Percentiles rank a stretch among this genome's conserved stretches.
Conservation (phyloP, 2,329 filamentous ascomycete genomes). For the Rachicladosporium sp. region DNA sequence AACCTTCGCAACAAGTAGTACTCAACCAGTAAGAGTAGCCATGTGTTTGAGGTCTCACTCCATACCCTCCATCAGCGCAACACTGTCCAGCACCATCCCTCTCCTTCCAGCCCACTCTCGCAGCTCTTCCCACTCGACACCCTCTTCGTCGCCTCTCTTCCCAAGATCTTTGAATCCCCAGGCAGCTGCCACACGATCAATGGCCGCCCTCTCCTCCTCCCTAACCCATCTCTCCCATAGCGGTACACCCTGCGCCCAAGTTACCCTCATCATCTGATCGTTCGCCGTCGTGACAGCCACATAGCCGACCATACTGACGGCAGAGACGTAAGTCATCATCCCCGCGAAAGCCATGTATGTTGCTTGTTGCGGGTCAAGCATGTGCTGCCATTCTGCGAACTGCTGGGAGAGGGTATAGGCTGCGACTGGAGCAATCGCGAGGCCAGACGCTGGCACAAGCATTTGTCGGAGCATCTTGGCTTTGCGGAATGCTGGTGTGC, state of each 20-base stretch:
- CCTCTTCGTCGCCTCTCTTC: constrained; percentile 79
- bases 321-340: constrained; percentile 69
- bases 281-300: constrained; percentile 79
- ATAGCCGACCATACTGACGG: constrained; percentile 69
- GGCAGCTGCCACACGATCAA: constrained; percentile 73
- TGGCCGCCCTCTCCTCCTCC: constrained; percentile 77
- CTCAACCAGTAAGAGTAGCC: too few species aligned
- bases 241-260: constrained; percentile 74
- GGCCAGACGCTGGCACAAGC: constrained; percentile 45
- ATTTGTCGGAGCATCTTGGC: constrained; percentile 55
- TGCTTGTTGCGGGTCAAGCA: constrained; percentile 64
- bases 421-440: constrained; percentile 50
- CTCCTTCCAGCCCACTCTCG: constrained; percentile 71
- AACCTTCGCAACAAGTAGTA: too few species aligned
- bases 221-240: constrained; percentile 72
- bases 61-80: constrained; percentile 90
- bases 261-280: constrained; percentile 89
- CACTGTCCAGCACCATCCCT: constrained; percentile 81
- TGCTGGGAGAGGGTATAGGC: constrained; percentile 60
- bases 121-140: constrained; percentile 76
- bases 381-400: constrained; percentile 53
- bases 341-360: constrained; percentile 70
- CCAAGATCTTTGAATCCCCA: constrained; percentile 83
- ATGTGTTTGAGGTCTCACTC: constrained; percentile 32
- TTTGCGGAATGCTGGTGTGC: constrained; percentile 52